Evolutionary conservation across 768 basidiomycete genomes (phyloP).

Genomic region (Porpolomopsis calyptriformis): DNA sequence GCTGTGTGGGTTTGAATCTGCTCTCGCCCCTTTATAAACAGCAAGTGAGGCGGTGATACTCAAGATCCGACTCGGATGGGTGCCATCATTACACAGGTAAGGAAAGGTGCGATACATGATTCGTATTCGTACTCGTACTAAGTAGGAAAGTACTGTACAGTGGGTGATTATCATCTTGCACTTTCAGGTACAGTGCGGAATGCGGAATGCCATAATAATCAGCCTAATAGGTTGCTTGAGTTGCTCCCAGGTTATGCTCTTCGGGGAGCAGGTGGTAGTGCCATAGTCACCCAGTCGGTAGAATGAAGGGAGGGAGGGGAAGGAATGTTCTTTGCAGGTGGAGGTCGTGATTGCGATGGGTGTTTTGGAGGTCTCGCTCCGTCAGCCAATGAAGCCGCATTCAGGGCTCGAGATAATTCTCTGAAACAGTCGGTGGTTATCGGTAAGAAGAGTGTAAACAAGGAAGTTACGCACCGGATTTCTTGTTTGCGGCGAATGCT

Average conservation of each 20-base stretch:
- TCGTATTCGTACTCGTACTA: too few species aligned
- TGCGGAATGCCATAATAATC: not conserved
- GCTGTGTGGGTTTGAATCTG: too few species aligned
- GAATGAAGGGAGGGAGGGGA: conserved; percentile 38
- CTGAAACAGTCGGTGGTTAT: conserved; percentile 16
- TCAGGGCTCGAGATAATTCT: conserved; percentile 24
- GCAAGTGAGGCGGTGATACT: too few species aligned
- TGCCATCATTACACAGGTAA: too few species aligned
- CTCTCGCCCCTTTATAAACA: too few species aligned
- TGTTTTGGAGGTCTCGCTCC: not conserved
- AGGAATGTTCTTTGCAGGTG: conserved; percentile 8
- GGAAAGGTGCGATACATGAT: too few species aligned
- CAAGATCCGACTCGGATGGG: too few species aligned
- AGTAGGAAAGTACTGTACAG: too few species aligned
- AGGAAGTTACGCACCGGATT: conserved; percentile 29
- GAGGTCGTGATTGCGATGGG: not conserved
- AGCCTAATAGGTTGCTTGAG: not conserved
- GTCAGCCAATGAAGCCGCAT: not conserved
- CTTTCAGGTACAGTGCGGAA: not conserved
- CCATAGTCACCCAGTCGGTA: conserved; percentile 44
- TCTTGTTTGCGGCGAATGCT: conserved; percentile 61
- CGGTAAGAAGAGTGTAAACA: conserved; percentile 6
- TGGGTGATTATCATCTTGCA: too few species aligned
- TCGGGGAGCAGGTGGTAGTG: conserved; percentile 32
- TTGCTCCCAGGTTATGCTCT: too few species aligned